phyloP scores from a whole-genome alignment of 768 basidiomycete genomes.

The Amylocystis lapponica region DNA sequence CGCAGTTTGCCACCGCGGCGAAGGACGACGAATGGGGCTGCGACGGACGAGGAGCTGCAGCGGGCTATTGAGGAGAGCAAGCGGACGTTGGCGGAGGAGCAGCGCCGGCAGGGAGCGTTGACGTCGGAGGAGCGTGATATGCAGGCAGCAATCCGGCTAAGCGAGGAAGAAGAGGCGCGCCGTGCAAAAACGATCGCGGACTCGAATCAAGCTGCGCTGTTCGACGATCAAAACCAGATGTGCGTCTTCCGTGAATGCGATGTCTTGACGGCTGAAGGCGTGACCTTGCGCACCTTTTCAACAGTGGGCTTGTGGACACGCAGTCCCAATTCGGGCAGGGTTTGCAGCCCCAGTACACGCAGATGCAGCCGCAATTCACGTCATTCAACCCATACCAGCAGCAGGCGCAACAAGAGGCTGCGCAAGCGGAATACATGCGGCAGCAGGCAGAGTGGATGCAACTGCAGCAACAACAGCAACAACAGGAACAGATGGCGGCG shows the following conservation, averaged over 20 bases:
- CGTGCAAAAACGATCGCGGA: slow-evolving; percentile 67
- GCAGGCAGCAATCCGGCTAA: slow-evolving; percentile 73
- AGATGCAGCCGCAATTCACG: slow-evolving; percentile 79
- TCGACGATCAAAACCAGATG: slow-evolving; percentile 84
- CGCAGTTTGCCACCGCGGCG: slow-evolving; percentile 19
- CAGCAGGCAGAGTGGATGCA: slow-evolving; percentile 67
- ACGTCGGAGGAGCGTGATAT: slow-evolving; percentile 81
- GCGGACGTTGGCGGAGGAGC: slow-evolving; percentile 63
- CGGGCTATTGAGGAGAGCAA: slow-evolving; percentile 91
- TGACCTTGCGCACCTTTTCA: not conserved
- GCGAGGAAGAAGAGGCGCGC: slow-evolving; percentile 85
- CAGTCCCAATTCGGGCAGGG: slow-evolving; percentile 41
- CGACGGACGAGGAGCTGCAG: slow-evolving; percentile 79
- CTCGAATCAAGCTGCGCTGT: slow-evolving; percentile 67
- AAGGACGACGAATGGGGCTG: slow-evolving; percentile 21
- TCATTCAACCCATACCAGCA: slow-evolving; percentile 94
- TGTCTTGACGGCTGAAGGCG: not conserved
- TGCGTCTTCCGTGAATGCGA: slow-evolving; percentile 31
- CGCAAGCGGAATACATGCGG: slow-evolving; percentile 46
- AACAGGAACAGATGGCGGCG: slow-evolving; percentile 38
- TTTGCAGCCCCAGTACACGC: slow-evolving; percentile 73
- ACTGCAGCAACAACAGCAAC: slow-evolving; percentile 52
- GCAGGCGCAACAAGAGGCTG: slow-evolving; percentile 85
- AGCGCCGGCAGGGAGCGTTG: slow-evolving; percentile 34
- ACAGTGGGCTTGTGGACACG: slow-evolving; percentile 3